phyloP scores from a whole-genome alignment of 768 basidiomycete species.

The Sistotremastrum niveocremeum region DNA sequence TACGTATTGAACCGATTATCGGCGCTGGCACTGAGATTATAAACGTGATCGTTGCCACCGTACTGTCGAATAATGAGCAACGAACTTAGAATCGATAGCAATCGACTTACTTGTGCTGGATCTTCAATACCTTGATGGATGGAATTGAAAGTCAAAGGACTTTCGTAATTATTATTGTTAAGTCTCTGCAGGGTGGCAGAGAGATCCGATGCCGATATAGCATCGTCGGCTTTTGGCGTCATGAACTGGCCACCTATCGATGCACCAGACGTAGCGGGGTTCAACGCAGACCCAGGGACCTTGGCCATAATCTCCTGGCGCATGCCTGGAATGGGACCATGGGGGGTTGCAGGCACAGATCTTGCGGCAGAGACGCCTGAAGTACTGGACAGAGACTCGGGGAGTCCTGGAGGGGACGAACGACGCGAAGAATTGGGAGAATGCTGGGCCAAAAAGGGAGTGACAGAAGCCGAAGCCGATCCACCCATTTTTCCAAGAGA shows the following conservation, averaged over 20 bases:
- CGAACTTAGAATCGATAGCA: not conserved
- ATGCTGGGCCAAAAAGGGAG: constrained; percentile 51
- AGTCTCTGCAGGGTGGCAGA: constrained; percentile 64
- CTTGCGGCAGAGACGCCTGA: constrained; percentile 28
- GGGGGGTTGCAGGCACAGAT: constrained; percentile 74
- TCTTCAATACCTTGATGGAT: constrained; percentile 42
- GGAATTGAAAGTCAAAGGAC: constrained; percentile 38
- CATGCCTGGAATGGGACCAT: constrained; percentile 32
- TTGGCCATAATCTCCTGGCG: constrained; percentile 19
- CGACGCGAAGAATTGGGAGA: constrained; percentile 33
- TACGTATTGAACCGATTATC: constrained; percentile 47
- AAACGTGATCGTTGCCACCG: constrained; percentile 45
- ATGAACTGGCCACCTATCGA: constrained; percentile 60
- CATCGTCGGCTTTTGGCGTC: constrained; percentile 43
- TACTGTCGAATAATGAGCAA: constrained; percentile 20
- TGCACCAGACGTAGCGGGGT: constrained; percentile 28
- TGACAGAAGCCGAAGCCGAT: constrained; percentile 43
- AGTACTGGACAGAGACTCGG: constrained; percentile 45
- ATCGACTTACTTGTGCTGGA: constrained; percentile 30
- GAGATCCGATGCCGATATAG: constrained; percentile 39
- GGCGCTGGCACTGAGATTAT: constrained; percentile 31
- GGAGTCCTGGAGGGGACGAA: constrained; percentile 41
- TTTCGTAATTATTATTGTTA: constrained; percentile 43
- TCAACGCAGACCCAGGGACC: constrained; percentile 5
- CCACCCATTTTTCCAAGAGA: constrained; percentile 35